Conservation (phyloP, 139 green algal species). For the Tetradesmus obliquus region DNA sequence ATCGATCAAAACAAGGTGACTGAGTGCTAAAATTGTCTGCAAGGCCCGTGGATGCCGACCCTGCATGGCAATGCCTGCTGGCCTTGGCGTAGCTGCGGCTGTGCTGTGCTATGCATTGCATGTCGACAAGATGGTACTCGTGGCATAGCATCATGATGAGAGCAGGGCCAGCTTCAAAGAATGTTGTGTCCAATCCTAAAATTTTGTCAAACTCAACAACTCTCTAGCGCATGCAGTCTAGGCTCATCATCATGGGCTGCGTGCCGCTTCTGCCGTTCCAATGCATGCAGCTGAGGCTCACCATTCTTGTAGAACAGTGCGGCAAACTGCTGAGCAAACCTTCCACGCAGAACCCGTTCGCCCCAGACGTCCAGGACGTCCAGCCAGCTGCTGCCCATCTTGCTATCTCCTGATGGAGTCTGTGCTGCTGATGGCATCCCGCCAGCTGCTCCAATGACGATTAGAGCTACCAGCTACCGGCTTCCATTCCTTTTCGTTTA, state of each 20-base stretch:
- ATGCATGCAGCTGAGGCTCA: conserved; percentile 37
- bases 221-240: background rate
- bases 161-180: too few relatives aligned
- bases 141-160: too few relatives aligned
- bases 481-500: background rate
- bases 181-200: too few relatives aligned
- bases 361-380: background rate
- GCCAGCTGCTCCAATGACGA: background rate
- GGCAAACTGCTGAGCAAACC: conserved; percentile 56
- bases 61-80: too few relatives aligned
- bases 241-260: background rate
- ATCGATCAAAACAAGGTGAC: too few relatives aligned
- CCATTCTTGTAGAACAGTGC: conserved; percentile 64
- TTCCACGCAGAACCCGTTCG: background rate
- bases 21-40: too few relatives aligned
- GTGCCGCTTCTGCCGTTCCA: background rate
- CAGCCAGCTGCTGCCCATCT: background rate
- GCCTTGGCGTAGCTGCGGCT: too few relatives aligned
- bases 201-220: too few relatives aligned
- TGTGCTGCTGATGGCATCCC: background rate
- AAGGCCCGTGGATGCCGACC: too few relatives aligned
- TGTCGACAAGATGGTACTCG: too few relatives aligned
- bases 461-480: background rate
- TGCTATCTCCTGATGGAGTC: background rate
- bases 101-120: too few relatives aligned